Percentiles rank a stretch among this genome's conserved stretches.
Conservation (phyloP, 2,329 filamentous ascomycete species). For the Cladosporium velox region DNA sequence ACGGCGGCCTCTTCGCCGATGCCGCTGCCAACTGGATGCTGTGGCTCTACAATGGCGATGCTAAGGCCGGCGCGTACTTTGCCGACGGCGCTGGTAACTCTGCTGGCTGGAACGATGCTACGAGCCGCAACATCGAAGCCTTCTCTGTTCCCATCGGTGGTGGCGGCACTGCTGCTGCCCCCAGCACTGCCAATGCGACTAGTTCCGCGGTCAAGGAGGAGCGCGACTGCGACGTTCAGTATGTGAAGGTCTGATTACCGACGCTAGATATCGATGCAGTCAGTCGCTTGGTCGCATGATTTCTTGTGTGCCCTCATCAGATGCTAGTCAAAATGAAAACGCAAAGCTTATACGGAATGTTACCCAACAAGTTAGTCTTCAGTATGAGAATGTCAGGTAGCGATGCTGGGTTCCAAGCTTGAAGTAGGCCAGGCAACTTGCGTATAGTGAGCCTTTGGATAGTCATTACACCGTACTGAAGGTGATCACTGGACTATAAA, state of each 20-base stretch:
- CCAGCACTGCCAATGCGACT: constrained; percentile 3
- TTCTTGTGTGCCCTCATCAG: background rate
- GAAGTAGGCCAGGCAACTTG: background rate
- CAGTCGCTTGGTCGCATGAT: background rate
- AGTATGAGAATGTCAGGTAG: background rate
- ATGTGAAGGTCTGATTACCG: background rate
- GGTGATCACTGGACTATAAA: background rate
- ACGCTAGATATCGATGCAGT: background rate
- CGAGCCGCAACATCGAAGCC: constrained; percentile 19
- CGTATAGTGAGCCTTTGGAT: background rate
- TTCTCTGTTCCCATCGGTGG: constrained; percentile 8
- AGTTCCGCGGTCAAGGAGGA: background rate
- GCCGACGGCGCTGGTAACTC: constrained; percentile 2
- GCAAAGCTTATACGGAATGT: background rate
- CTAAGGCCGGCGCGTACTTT: constrained; percentile 17
- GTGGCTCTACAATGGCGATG: constrained; percentile 15
- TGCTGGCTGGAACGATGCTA: constrained; percentile 12
- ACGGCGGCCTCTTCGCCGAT: constrained; percentile 15
- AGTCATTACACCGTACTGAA: background rate
- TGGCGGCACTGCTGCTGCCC: background rate
- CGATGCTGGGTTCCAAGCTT: background rate
- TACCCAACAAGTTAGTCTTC: background rate
- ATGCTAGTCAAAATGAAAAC: background rate
- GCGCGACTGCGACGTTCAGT: background rate
- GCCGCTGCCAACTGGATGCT: constrained; percentile 18